Evolutionary conservation across 2,329 filamentous ascomycete genomes (phyloP), one percentile per base, ranked within the genome.

Genomic region (Hypoxylon rubiginosum): DNA sequence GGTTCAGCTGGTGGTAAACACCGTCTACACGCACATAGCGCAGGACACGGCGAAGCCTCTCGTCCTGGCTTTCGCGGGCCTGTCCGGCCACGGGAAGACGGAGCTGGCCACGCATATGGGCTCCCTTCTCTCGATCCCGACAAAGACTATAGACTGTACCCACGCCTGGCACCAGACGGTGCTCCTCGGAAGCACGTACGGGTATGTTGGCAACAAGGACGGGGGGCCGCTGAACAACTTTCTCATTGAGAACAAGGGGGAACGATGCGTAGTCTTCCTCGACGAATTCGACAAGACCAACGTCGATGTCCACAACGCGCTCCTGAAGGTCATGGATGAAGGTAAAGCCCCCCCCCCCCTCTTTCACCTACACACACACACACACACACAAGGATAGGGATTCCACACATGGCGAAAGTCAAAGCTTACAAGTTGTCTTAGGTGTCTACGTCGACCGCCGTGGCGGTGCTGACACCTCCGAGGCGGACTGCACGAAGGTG

Each of bases 281-380:
- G 21, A 61, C 15, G 58, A 61, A n/a, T 61, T 61, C 19, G 50
- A 61, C 19, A 61, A 61, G 9, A 32, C 58, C 4, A 9, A n/a
- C 1, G 1, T 15, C 3, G 15, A 32, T 3, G 21, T 49, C 4
- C 39, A n/a, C 21, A 54, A 49, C n/a, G 28, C 58, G 3, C 43
- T 61, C 11, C 10, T 61, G 4, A 54, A 49, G 17, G 50, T 61
- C 30, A 61, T 61, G 58, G 58, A 61, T 11, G 41, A 54, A 19
- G 58, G 58, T 61, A 48, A 4, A 50, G 8, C 13, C 15, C 21
- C 45, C 32, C 32, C 19, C 7, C 9, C 41, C 5, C 4, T 21
- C n/a, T n/a, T n/a, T n/a, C n/a, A n/a, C n/a, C n/a, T n/a, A n/a
- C n/a, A n/a, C n/a, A n/a, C n/a, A n/a, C n/a, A n/a, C n/a, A n/a